Percentiles rank a stretch among this genome's conserved stretches.
phyloP scores from a whole-genome alignment of 73 alveolate species.

The Stentor roeselii region DNA sequence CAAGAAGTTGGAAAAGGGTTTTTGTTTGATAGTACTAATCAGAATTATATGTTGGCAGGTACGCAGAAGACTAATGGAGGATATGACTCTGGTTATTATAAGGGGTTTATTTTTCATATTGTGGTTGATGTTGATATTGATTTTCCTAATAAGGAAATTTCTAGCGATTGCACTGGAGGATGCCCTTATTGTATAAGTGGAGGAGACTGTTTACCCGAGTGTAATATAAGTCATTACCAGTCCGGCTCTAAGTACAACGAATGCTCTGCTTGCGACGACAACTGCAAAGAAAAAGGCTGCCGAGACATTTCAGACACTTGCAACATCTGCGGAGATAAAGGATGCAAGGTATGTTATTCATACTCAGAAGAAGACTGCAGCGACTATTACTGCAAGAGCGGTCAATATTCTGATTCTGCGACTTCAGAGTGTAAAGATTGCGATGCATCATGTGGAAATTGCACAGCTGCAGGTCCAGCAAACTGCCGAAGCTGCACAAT shows the following conservation, averaged over 20 bases:
- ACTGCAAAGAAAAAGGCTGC: not conserved
- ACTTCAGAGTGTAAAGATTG: not conserved
- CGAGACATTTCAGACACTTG: not conserved
- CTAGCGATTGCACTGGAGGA: not conserved
- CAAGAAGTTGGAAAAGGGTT: not conserved
- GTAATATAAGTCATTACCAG: not conserved
- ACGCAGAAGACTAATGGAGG: not conserved
- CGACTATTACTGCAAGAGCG: not conserved
- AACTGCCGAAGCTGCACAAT: not conserved
- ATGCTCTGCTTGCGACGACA: not conserved
- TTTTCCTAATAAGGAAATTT: not conserved
- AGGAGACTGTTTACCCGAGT: not conserved
- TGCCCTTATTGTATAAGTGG: not conserved
- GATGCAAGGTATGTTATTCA: not conserved
- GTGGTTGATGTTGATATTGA: not conserved
- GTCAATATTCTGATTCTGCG: not conserved
- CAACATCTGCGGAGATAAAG: not conserved
- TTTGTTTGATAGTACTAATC: not conserved
- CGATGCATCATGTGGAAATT: not conserved
- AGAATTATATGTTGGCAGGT: not conserved
- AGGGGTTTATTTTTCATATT: not conserved
- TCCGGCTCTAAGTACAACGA: not conserved
- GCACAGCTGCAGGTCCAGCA: not conserved
- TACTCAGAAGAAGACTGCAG: not conserved
- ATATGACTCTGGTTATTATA: not conserved